A percentile compares a stretch with the other conserved stretches of the same genome.
phyloP scores from a whole-genome alignment of 2,329 filamentous ascomycete genomes.

The Fusarium kyushuense region DNA sequence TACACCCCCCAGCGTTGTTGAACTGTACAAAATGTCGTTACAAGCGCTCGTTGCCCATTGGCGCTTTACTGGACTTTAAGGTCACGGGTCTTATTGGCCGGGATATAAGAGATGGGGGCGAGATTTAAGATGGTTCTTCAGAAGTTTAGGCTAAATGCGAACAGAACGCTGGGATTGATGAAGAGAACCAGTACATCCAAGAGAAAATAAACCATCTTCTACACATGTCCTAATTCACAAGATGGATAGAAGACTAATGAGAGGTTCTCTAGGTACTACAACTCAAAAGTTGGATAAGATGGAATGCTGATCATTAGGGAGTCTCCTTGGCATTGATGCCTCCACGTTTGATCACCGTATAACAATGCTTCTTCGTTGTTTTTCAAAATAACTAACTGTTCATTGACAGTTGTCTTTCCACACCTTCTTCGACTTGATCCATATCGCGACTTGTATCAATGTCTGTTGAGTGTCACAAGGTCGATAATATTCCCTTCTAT shows the following conservation, averaged over 20 bases:
- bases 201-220: background rate
- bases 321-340: background rate
- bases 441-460: conserved; percentile 24
- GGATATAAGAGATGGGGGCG: conserved; percentile 26
- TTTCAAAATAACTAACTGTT: background rate
- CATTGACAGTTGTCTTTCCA: conserved; percentile 12
- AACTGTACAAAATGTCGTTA: conserved; percentile 16
- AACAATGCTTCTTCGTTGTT: background rate
- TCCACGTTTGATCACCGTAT: background rate
- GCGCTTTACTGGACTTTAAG: conserved; percentile 24
- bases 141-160: conserved; percentile 43
- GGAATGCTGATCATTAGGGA: conserved; percentile 11
- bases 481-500: conserved; percentile 1
- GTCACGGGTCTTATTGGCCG: conserved; percentile 33
- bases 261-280: background rate
- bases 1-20: background rate
- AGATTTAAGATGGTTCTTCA: background rate
- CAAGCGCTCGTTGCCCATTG: conserved; percentile 45
- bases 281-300: background rate
- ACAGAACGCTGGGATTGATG: conserved; percentile 10
- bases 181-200: background rate
- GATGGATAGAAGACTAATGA: background rate
- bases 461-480: conserved; percentile 18
- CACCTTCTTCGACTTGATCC: conserved; percentile 18
- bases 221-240: background rate